Percentiles rank a stretch among this genome's conserved stretches.
These are phyloP conservation scores for Ogataea nakhonphanomensis DNA, from an alignment of 805 yeast species.

Conservation along the genomic window DNA sequence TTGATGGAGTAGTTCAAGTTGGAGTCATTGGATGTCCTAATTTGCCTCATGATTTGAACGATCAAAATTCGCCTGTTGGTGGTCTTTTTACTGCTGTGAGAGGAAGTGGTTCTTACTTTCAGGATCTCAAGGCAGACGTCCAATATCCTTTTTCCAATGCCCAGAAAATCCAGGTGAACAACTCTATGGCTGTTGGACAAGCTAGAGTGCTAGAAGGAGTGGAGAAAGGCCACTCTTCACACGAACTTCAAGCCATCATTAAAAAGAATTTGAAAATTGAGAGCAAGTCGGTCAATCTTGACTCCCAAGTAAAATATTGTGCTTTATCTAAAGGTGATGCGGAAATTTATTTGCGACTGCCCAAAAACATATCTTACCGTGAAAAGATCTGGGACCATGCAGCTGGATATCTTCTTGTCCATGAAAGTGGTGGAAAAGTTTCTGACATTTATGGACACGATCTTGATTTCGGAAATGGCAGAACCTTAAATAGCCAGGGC, in stretches of 20 bases:
- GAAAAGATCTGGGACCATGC: constrained; percentile 99
- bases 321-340: constrained; percentile 87
- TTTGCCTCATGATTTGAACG: constrained; percentile 50
- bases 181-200: constrained; percentile 40
- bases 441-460: constrained; percentile 75
- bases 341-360: constrained; percentile 86
- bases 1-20: constrained; percentile 76
- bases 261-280: constrained; percentile 62
- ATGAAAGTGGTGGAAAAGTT: constrained; percentile 90
- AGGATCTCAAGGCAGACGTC: constrained; percentile 36
- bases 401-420: constrained; percentile 82
- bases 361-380: constrained; percentile 67
- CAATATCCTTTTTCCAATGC: constrained; percentile 36
- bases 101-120: constrained; percentile 65
- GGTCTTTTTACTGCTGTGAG: constrained; percentile 70
- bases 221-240: constrained; percentile 92
- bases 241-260: constrained; percentile 75
- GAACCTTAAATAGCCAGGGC: constrained; percentile 80
- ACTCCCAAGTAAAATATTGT: constrained; percentile 96
- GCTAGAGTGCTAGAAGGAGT: constrained; percentile 87
- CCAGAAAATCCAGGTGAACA: constrained; percentile 48
- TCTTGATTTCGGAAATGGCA: constrained; percentile 82
- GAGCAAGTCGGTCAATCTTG: constrained; percentile 65
- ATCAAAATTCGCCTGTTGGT: constrained; percentile 47
- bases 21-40: constrained; percentile 98